A percentile compares a stretch with the other conserved stretches of the same genome.
These are phyloP conservation scores for Dittrichia graveolens DNA, from an alignment of 129 eudicot species.

Conservation along the genomic window DNA sequence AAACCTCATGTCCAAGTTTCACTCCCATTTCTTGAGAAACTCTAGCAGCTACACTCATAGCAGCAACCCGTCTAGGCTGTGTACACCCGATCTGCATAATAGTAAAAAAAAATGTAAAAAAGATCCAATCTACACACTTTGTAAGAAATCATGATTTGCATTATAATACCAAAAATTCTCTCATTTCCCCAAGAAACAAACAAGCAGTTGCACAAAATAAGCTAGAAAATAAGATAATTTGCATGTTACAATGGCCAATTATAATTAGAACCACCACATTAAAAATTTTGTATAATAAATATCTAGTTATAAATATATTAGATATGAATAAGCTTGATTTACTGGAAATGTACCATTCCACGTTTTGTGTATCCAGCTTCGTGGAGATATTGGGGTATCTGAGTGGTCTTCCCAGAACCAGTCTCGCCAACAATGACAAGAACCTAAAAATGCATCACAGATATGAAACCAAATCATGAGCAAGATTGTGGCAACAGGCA, in stretches of 20 bases:
- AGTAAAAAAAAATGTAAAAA: neutral
- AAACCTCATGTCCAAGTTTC: conserved; percentile 93
- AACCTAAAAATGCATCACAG: conserved; percentile 46
- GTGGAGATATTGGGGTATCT: conserved; percentile 96
- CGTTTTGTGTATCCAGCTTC: conserved; percentile 93
- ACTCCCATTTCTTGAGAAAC: conserved; percentile 94
- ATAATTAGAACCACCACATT: neutral
- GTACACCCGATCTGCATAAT: conserved; percentile 64
- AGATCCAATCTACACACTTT: neutral
- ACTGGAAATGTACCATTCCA: conserved; percentile 60
- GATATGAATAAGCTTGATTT: conserved; percentile 4
- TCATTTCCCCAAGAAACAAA: neutral
- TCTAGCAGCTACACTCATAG: conserved; percentile 94
- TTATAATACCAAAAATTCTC: neutral
- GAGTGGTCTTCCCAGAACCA: conserved; percentile 98
- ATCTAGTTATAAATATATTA: neutral
- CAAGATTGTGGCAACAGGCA: neutral
- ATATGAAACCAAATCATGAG: neutral
- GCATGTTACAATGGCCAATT: neutral
- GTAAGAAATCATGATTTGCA: neutral
- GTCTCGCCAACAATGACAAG: conserved; percentile 97
- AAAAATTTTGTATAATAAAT: neutral
- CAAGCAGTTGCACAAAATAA: neutral
- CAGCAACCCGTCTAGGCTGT: conserved; percentile 93
- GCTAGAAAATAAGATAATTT: neutral